These are phyloP conservation scores for Theileria equi DNA, from an alignment of 169 alveolate species.

Conservation along the genomic window DNA sequence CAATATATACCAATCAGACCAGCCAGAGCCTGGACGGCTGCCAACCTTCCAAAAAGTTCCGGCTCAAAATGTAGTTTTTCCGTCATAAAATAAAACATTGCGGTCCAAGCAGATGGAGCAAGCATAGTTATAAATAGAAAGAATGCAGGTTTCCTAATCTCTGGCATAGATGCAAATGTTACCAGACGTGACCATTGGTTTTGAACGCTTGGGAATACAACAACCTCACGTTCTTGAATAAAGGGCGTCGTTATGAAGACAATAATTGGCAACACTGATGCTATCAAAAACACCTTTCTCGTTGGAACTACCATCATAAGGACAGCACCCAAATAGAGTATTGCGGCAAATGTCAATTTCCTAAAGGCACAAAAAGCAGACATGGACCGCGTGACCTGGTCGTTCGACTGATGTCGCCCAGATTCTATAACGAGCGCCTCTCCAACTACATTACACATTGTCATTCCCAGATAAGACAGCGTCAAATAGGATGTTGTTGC, in stretches of 20 bases:
- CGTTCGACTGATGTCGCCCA: slow-evolving; percentile 65
- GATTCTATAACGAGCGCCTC: slow-evolving; percentile 87
- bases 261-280: slow-evolving; percentile 71
- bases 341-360: slow-evolving; percentile 76
- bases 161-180: slow-evolving; percentile 42
- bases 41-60: slow-evolving; percentile 78
- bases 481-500: slow-evolving; percentile 67
- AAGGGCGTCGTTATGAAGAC: slow-evolving; percentile 71
- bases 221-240: slow-evolving; percentile 61
- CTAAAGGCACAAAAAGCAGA: slow-evolving; percentile 79
- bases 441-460: slow-evolving; percentile 84
- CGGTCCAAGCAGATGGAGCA: slow-evolving; percentile 83
- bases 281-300: slow-evolving; percentile 74
- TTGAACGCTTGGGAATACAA: slow-evolving; percentile 24
- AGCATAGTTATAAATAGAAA: slow-evolving; percentile 63
- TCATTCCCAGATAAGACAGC: slow-evolving; percentile 67
- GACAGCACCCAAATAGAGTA: slow-evolving; percentile 76
- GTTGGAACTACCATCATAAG: slow-evolving; percentile 57
- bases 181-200: slow-evolving; percentile 49
- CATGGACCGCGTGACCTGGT: slow-evolving; percentile 68
- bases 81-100: slow-evolving; percentile 84
- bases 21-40: slow-evolving; percentile 80
- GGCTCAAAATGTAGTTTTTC: slow-evolving; percentile 81
- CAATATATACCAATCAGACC: slow-evolving; percentile 76
- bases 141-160: slow-evolving; percentile 44